Base-by-base conservation (phyloP, 2,329 filamentous ascomycete species). In the Xylaria sp. region DNA sequence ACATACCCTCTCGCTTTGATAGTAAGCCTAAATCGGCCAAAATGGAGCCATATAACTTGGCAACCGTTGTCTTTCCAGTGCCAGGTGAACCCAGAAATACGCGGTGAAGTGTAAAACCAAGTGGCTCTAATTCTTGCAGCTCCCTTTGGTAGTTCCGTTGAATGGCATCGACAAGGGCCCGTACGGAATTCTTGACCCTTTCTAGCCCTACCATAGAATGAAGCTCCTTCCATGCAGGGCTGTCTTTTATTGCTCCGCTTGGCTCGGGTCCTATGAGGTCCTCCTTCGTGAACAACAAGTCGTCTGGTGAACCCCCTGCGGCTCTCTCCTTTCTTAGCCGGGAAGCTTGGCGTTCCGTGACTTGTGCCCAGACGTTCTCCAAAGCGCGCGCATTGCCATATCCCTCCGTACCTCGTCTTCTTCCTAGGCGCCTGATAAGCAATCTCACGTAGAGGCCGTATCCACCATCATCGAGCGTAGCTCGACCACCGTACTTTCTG, bases 341-440 rank as follows among this genome's bases (percentile, higher is more conserved):
- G 4, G 19, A 34, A 12, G 54, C 54, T 58, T 64, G 61, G 17
- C 64, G 54, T 21, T 64, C 53, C 5, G 65, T 58, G 45, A 58
- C 59, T 30, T 66, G 50, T 17, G 61, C 32, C 50, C 27, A 48
- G 57, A 61, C 30, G 36, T 69, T 69, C 21, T 70, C 65, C 4
- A 69, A 51, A 14, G 65, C 56, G 0, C 92, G 83, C 0, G 92
- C 92, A 72, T 95, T 94, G 0, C 90, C 92, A 68, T 94, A 94
- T 0, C 91, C 91, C 32, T 89, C 85, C 9, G 54, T 19, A 34
- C 62, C 62, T 27, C 62, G 47, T 11, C 47, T 53, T 47, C 47
- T 51, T 24, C 54, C 62, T 5, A 64, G 62, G 21, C 62, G 62
- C n/a, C 54, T 58, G 24, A 64, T 64, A 2, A 59, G 54, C 3